phyloP scores from a whole-genome alignment of 2,329 filamentous ascomycete species.

The Aureobasidium mangrovei region DNA sequence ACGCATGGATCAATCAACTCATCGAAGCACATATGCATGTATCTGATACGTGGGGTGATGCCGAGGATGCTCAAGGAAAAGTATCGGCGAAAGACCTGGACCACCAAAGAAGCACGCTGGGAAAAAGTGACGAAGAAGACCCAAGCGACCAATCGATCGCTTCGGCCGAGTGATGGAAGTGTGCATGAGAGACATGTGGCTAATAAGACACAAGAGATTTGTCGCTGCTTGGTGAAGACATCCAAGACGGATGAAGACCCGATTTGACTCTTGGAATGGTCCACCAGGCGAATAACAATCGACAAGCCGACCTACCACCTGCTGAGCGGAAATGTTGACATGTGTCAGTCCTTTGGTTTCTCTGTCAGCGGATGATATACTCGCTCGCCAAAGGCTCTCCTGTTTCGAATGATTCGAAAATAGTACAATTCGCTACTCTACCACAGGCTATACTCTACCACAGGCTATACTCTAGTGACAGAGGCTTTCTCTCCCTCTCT shows the following conservation, averaged over 20 bases:
- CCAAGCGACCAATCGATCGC: background rate
- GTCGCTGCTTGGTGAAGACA: background rate
- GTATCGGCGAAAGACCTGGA: background rate
- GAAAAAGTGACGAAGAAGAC: background rate
- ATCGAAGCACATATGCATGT: background rate
- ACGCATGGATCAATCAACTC: constrained; percentile 1
- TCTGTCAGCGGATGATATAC: background rate
- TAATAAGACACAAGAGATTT: constrained; percentile 6
- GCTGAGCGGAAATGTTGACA: background rate
- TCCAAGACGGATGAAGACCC: background rate
- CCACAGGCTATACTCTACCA: background rate
- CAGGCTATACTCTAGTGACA: background rate
- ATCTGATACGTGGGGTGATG: constrained; percentile 10
- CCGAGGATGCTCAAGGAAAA: background rate
- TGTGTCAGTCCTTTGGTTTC: background rate
- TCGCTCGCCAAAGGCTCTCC: background rate
- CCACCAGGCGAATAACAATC: background rate
- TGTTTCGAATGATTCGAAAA: constrained; percentile 5
- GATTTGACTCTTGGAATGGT: background rate
- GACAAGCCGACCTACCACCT: background rate
- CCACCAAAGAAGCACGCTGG: background rate
- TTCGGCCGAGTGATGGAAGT: background rate
- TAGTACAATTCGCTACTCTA: background rate
- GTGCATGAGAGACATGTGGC: background rate
- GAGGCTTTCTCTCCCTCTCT: background rate